phyloP scores from a whole-genome alignment of 192 early-diverging fungal species.

The Geosiphon pyriformis region DNA sequence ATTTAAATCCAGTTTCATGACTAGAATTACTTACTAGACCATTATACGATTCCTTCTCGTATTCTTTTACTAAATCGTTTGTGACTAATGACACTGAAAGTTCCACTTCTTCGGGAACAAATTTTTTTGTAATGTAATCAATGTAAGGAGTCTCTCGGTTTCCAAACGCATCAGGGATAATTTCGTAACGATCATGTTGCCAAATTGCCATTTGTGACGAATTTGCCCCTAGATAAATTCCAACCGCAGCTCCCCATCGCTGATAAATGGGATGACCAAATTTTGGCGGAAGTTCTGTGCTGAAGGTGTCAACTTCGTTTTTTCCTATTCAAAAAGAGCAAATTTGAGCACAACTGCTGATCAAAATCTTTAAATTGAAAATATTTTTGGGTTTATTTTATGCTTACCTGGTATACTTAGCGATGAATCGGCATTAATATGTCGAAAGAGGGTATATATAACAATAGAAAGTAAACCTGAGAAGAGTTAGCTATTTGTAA shows the following conservation, averaged over 20 bases:
- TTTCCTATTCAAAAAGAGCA: too few species aligned
- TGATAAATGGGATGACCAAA: too few species aligned
- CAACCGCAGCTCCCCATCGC: constrained; percentile 70
- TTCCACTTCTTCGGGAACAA: constrained; percentile 80
- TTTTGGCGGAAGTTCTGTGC: too few species aligned
- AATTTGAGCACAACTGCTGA: too few species aligned
- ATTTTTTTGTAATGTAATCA: constrained; percentile 72
- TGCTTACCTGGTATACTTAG: too few species aligned
- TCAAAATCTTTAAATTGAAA: too few species aligned
- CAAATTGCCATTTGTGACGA: constrained; percentile 79
- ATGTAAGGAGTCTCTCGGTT: constrained; percentile 86
- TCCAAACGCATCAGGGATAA: constrained; percentile 85
- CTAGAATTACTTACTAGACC: constrained; percentile 81
- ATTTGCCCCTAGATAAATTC: constrained; percentile 91
- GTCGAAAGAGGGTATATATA: too few species aligned
- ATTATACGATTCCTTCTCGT: constrained; percentile 86
- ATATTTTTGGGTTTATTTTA: too few species aligned
- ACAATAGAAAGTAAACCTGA: too few species aligned
- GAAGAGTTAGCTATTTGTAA: too few species aligned
- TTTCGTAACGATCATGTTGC: constrained; percentile 53
- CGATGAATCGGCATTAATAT: too few species aligned
- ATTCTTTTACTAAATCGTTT: constrained; percentile 87
- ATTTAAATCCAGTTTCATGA: constrained; percentile 72
- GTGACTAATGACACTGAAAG: constrained; percentile 86
- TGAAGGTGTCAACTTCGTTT: too few species aligned